Evolutionary conservation across 768 basidiomycete genomes (phyloP), one percentile per base, ranked within the genome.

Genomic region (Podaxis sp.): DNA sequence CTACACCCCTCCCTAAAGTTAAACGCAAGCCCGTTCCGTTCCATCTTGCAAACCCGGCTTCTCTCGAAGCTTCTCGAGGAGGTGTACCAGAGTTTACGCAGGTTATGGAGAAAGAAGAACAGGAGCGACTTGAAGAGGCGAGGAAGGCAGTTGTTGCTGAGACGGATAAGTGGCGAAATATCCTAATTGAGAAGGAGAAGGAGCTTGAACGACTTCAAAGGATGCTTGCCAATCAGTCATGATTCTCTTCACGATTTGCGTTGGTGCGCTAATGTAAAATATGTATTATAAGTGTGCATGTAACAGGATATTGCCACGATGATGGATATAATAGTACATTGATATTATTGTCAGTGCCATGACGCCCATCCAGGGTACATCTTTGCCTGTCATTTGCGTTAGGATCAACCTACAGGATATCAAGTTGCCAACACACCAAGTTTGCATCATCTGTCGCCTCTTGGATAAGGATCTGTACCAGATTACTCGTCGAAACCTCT

Each of bases 311-410:
- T 56, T 55, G 55, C 55, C 29, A 33, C 7, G 29, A 33, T 33
- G 29, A 57, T 57, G 25, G 36, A n/a, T 65, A 55, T n/a, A 6
- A 3, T 12, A 25, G 15, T 50, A 24, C 4, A 22, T 24, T 24
- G 55, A 33, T 33, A 8, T 8, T 33, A 33, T 8, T 8, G 33
- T 74, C 65, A 94, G 71, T 90, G 82, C 88, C 90, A 92, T n/a
- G 90, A 76, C 27, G 87, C 88, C 92, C 94, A 96, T 12, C 90
- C 95, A 46, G 87, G 83, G 75, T 96, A 97, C 96, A 97, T 97
- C 71, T 83, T 87, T 12, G 83, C 83, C 94, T 96, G 69, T 40
- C 57, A 50, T n/a, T 29, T 33, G 24, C 66, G 64, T 72, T 29
- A 67, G 52, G 25, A 25, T 36, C 46, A 29, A 27, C 25, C 3